These are phyloP conservation scores for Plasmodium malariae DNA, from an alignment of 169 alveolate genomes.

Conservation along the genomic window DNA sequence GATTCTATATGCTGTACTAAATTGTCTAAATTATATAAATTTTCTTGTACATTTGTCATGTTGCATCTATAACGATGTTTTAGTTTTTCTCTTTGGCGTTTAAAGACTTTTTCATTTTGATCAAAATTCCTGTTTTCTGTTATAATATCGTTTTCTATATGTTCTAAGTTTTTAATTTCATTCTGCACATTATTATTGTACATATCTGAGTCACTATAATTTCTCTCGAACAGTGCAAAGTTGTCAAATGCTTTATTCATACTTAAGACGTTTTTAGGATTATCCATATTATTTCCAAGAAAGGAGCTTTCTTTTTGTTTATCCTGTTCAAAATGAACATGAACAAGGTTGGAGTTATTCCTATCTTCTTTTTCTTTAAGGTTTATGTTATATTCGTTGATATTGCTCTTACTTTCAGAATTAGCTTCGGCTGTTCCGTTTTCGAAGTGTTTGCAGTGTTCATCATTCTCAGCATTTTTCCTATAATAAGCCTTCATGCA, in stretches of 20 bases:
- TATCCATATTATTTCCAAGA: background rate
- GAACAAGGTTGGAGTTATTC: background rate
- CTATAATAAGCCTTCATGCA: no score
- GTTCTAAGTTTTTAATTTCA: background rate
- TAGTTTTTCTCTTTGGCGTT: slow-evolving; percentile 59
- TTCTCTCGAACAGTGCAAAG: slow-evolving; percentile 26
- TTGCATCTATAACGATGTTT: slow-evolving; percentile 30
- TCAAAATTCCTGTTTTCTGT: slow-evolving; percentile 52
- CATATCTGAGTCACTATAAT: slow-evolving; percentile 40
- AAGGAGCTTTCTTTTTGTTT: slow-evolving; percentile 3
- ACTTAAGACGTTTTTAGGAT: background rate
- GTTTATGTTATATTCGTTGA: background rate
- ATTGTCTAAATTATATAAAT: slow-evolving; percentile 5
- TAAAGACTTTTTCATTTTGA: slow-evolving; percentile 32
- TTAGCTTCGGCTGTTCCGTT: background rate
- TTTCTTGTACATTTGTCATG: slow-evolving; percentile 12
- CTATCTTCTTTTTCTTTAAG: slow-evolving; percentile 10
- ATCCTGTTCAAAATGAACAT: slow-evolving; percentile 10
- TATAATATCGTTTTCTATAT: slow-evolving; percentile 11
- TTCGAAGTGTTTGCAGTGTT: background rate
- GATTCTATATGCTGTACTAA: slow-evolving; percentile 17
- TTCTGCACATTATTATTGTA: slow-evolving; percentile 22
- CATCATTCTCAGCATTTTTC: background rate
- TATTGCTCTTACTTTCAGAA: background rate
- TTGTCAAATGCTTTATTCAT: background rate